Evolutionary conservation across 108 stramenopile species (phyloP).

Genomic region (Conticribra guillardii): DNA sequence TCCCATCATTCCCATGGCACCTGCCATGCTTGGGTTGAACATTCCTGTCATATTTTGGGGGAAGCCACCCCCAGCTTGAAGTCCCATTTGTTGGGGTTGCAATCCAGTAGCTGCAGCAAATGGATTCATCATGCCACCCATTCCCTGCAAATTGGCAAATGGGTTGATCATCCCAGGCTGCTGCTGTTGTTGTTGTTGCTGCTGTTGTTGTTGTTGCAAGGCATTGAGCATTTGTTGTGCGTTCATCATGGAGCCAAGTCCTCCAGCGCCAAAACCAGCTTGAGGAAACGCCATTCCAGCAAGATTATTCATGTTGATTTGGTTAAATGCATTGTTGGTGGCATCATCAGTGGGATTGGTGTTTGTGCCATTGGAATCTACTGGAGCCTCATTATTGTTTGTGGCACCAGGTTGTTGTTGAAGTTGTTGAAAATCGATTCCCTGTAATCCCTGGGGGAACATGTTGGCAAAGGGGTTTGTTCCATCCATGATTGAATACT

Average conservation of each 20-base stretch:
- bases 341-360: too few relatives aligned
- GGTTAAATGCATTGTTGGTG: too few relatives aligned
- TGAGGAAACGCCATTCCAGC: background rate
- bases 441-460: too few relatives aligned
- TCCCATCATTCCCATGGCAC: slow-evolving; percentile 11
- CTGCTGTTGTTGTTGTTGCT: background rate
- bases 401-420: too few relatives aligned
- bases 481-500: too few relatives aligned
- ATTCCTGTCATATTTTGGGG: background rate
- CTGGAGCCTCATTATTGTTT: too few relatives aligned
- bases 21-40: background rate
- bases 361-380: too few relatives aligned
- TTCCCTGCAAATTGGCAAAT: background rate
- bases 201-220: background rate
- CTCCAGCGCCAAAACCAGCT: background rate
- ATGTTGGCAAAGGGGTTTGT: too few relatives aligned
- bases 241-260: background rate
- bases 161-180: background rate
- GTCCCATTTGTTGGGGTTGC: background rate
- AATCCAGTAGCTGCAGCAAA: background rate
- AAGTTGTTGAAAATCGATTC: too few relatives aligned
- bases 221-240: background rate
- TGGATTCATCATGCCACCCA: background rate
- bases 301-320: background rate
- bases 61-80: background rate